phyloP scores from a whole-genome alignment of 768 basidiomycete genomes.

The Rhizopogon vinicolor region DNA sequence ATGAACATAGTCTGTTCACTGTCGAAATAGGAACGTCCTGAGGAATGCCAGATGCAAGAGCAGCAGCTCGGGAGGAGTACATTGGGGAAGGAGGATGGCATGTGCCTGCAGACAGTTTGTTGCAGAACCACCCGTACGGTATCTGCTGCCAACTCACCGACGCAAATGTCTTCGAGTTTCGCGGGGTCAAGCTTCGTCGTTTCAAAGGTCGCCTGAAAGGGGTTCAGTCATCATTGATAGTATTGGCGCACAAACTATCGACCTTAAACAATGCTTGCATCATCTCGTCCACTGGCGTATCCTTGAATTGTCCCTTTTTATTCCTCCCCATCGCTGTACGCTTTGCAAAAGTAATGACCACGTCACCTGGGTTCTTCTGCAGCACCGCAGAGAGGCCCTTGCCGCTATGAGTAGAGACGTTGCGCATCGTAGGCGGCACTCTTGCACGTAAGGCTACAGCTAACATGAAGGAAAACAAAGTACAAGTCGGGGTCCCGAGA shows the following conservation, averaged over 20 bases:
- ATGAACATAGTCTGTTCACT: slow-evolving; percentile 91
- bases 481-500: background rate
- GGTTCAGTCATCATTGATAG: background rate
- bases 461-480: slow-evolving; percentile 13
- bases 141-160: slow-evolving; percentile 44
- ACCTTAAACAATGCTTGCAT: slow-evolving; percentile 81
- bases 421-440: slow-evolving; percentile 12
- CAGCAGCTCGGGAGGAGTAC: slow-evolving; percentile 82
- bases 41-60: slow-evolving; percentile 86
- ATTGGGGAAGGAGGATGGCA: slow-evolving; percentile 81
- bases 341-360: slow-evolving; percentile 86
- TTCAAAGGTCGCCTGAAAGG: slow-evolving; percentile 55
- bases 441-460: slow-evolving; percentile 9
- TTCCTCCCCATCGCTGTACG: slow-evolving; percentile 86
- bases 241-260: slow-evolving; percentile 5
- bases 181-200: slow-evolving; percentile 63
- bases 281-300: slow-evolving; percentile 83
- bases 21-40: slow-evolving; percentile 82
- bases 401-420: slow-evolving; percentile 29
- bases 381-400: slow-evolving; percentile 50
- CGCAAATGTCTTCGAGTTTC: slow-evolving; percentile 79
- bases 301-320: slow-evolving; percentile 91
- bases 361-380: slow-evolving; percentile 74
- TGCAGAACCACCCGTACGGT: background rate
- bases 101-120: slow-evolving; percentile 44